phyloP scores from a whole-genome alignment of 768 basidiomycete species.

The Baorangia bicolor region DNA sequence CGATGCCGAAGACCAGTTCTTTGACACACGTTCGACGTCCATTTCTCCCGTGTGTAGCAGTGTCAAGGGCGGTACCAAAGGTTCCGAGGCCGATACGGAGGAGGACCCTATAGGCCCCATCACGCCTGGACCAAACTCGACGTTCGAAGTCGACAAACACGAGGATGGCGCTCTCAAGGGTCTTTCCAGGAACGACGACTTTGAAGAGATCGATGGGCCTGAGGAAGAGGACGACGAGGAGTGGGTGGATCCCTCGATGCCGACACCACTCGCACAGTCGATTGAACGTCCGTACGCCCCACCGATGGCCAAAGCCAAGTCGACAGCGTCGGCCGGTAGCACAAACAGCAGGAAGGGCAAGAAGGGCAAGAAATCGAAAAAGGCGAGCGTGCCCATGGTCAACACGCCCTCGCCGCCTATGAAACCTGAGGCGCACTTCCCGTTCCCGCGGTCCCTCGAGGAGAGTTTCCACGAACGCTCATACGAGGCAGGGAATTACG shows the following conservation, averaged over 20 bases:
- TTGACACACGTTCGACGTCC: slow-evolving; percentile 50
- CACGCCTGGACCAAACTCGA: slow-evolving; percentile 56
- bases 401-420: slow-evolving; percentile 34
- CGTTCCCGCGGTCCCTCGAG: slow-evolving; percentile 59
- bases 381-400: slow-evolving; percentile 39
- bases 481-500: slow-evolving; percentile 32
- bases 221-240: slow-evolving; percentile 44
- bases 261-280: slow-evolving; percentile 35
- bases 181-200: slow-evolving; percentile 31
- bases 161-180: slow-evolving; percentile 16
- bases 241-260: slow-evolving; percentile 69
- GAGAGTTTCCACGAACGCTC: slow-evolving; percentile 33
- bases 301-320: slow-evolving; percentile 24
- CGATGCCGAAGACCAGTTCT: slow-evolving; percentile 50
- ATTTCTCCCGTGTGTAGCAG: slow-evolving; percentile 42
- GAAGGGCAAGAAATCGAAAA: slow-evolving; percentile 39
- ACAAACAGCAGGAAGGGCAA: slow-evolving; percentile 25
- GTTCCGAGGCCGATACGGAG: slow-evolving; percentile 64
- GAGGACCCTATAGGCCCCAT: slow-evolving; percentile 71
- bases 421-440: slow-evolving; percentile 45
- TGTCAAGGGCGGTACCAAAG: slow-evolving; percentile 39
- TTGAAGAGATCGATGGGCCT: slow-evolving; percentile 28
- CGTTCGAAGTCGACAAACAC: slow-evolving; percentile 25
- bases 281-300: slow-evolving; percentile 27
- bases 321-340: slow-evolving; percentile 30